Evolutionary conservation across 768 basidiomycete genomes (phyloP).

Genomic region (Mycena galericulata): DNA sequence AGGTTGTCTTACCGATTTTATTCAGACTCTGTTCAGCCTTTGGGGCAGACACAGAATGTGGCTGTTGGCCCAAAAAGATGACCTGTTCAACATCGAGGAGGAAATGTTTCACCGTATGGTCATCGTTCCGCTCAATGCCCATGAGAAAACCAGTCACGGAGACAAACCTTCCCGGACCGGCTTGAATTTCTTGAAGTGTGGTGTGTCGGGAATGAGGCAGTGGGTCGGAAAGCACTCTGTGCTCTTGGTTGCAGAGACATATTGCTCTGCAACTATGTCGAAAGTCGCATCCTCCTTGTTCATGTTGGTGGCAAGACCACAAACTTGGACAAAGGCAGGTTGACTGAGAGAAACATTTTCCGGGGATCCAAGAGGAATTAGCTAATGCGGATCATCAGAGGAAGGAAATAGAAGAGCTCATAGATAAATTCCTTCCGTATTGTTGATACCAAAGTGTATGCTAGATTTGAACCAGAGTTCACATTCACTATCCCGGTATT

Average conservation of each 20-base stretch:
- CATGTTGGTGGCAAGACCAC: neutral
- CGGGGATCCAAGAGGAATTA: neutral
- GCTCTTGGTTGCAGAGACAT: neutral
- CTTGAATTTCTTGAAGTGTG: neutral
- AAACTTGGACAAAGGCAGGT: neutral
- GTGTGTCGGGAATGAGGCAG: neutral
- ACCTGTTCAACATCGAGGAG: neutral
- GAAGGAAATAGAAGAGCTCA: too few relatives aligned
- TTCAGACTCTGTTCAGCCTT: neutral
- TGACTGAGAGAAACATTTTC: neutral
- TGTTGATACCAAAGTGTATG: too few relatives aligned
- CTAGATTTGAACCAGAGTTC: too few relatives aligned
- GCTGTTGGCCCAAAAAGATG: neutral
- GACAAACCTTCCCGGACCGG: neutral
- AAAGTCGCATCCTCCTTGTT: neutral
- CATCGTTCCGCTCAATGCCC: neutral
- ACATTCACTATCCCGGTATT: too few relatives aligned
- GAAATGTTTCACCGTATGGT: neutral
- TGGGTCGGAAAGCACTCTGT: neutral
- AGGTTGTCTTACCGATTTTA: neutral
- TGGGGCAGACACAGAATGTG: neutral
- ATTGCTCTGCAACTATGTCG: slow-evolving; percentile 2
- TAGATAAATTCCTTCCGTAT: too few relatives aligned
- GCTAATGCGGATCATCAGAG: too few relatives aligned
- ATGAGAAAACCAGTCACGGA: neutral